phyloP scores from a whole-genome alignment of 2,329 filamentous ascomycete species.

The Penicillium capsulatum region DNA sequence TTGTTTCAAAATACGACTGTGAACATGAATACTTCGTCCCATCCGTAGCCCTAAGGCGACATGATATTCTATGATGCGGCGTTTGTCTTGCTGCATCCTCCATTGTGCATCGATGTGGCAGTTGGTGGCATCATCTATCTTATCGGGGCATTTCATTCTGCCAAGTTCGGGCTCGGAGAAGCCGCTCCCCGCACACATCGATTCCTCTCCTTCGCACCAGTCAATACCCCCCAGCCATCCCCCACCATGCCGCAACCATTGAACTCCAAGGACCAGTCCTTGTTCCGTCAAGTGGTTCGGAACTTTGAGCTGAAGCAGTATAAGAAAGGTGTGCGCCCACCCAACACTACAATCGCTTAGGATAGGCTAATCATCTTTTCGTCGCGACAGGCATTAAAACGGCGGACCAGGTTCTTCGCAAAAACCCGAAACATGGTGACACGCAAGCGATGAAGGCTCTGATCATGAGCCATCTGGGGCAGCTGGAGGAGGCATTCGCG shows the following conservation, averaged over 20 bases:
- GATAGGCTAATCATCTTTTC: conserved; percentile 22
- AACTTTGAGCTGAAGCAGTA: conserved; percentile 98
- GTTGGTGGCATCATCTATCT: too few relatives aligned
- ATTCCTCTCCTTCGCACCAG: conserved; percentile 33
- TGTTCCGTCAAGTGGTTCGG: conserved; percentile 92
- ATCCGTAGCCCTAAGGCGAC: too few relatives aligned
- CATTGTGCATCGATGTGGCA: too few relatives aligned
- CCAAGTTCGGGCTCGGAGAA: conserved; percentile 27
- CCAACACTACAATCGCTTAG: conserved; percentile 4
- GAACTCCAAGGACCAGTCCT: conserved; percentile 79
- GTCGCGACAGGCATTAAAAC: conserved; percentile 70
- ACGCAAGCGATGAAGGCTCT: conserved; percentile 98
- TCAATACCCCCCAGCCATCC: conserved; percentile 28
- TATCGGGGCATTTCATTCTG: conserved; percentile 21
- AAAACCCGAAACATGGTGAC: conserved; percentile 93
- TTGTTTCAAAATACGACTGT: too few relatives aligned
- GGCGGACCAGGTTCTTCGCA: conserved; percentile 93
- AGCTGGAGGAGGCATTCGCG: conserved; percentile 88
- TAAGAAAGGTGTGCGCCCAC: conserved; percentile 62
- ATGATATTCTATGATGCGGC: too few relatives aligned
- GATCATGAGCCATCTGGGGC: conserved; percentile 88
- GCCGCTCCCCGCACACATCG: conserved; percentile 36
- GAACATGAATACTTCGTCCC: too few relatives aligned
- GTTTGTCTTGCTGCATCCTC: too few relatives aligned
- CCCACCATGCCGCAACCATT: conserved; percentile 46